Evolutionary conservation across 257 asterid species (phyloP).

Genomic region (Misopates orontium): DNA sequence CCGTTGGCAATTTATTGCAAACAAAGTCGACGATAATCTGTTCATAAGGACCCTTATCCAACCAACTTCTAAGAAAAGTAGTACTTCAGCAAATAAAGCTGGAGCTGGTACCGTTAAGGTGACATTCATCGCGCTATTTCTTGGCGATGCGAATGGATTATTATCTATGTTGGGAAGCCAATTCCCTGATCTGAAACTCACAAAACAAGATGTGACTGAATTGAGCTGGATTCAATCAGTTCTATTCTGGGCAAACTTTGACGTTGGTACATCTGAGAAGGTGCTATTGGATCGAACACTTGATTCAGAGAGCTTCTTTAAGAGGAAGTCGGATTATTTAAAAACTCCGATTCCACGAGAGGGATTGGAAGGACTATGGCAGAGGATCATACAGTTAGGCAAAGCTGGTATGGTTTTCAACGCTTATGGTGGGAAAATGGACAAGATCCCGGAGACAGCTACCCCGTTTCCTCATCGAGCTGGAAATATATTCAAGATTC

Average conservation of each 20-base stretch:
- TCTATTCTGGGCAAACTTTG: conserved; percentile 21
- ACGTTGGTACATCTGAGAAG: conserved; percentile 2
- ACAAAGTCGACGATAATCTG: conserved; percentile 27
- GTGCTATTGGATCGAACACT: not conserved
- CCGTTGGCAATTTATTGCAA: conserved; percentile 26
- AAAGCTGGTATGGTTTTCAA: conserved; percentile 17
- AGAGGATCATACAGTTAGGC: conserved; percentile 1
- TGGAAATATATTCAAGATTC: conserved; percentile 34
- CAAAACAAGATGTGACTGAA: conserved; percentile 9
- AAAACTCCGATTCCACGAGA: conserved; percentile 7
- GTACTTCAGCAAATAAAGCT: not conserved
- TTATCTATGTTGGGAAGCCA: not conserved
- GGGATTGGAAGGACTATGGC: not conserved
- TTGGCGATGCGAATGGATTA: conserved; percentile 24
- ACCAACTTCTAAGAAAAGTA: not conserved
- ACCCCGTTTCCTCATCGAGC: conserved; percentile 39
- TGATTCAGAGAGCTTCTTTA: not conserved
- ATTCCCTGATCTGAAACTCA: conserved; percentile 33
- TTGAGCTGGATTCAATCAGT: conserved; percentile 31
- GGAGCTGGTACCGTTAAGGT: conserved; percentile 20
- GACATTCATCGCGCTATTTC: conserved; percentile 22
- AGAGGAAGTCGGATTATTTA: conserved; percentile 19
- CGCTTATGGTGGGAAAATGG: conserved; percentile 37
- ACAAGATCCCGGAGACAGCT: conserved; percentile 19
- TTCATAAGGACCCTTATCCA: conserved; percentile 25